Base-by-base conservation (phyloP, 441 rosid species). In the Metrosideros polymorpha region DNA sequence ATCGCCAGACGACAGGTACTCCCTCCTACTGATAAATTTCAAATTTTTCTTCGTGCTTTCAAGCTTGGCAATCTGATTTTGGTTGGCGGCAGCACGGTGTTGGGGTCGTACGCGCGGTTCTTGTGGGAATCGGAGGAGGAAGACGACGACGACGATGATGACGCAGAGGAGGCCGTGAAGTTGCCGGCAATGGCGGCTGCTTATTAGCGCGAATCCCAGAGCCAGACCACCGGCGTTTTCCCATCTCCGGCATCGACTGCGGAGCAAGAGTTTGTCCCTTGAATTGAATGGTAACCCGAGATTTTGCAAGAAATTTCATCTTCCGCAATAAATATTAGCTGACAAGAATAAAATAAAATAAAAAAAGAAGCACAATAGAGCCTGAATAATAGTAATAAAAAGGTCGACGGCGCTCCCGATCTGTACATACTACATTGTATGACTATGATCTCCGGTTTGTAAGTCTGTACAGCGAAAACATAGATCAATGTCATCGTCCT, bases 1-100 rank as follows among this genome's bases (percentile, higher is more conserved):
- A 51, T 91, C 96, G 87, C 98, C 98, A 29, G 66, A 92, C 79
- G 97, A 97, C 87, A 91, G 97, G 99, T 96, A 89, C 49, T 71
- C 39, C 71, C 49, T 71, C 6, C 79, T 53, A 19, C 79, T 9
- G 47, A 71, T 13, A 7, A 71, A 71, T 22, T 47, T 39, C 49
- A 7, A 71, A 22, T 43, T 24, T 71, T 3, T 71, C 47, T 71
- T 39, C 47, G 8, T 22, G 49, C 79, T 39, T 43, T 22, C 79
- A 71, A 39, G 27, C 10, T 39, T 39, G 12, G n/a, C 39, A 17
- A 39, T 71, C 79, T 39, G 79, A 39, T 42, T 22, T 18, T 22
- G 77, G 77, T 9, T 35, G 45, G 45, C 45, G 45, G 79, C 79
- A 71, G 79, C 79, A 71, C 79, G 49, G 79, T 71, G 79, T 27